Conservation (phyloP, 2,329 filamentous ascomycete genomes). For the Alternaria brassicae region DNA sequence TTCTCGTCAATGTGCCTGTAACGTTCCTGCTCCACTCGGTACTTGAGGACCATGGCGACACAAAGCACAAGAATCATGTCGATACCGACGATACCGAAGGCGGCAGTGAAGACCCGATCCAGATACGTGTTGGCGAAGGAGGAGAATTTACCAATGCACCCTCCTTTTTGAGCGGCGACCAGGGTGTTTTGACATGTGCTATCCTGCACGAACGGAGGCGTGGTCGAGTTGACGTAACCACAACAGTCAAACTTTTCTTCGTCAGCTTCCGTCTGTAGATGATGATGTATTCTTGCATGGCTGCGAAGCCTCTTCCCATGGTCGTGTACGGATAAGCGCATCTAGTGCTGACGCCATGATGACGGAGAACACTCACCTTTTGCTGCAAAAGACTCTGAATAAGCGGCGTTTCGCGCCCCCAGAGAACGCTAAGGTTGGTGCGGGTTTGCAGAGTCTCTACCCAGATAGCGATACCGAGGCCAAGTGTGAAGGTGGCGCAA, state of each 20-base stretch:
- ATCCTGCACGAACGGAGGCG: conserved; percentile 75
- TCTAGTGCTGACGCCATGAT: conserved; percentile 10
- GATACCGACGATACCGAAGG: conserved; percentile 78
- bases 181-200: conserved; percentile 72
- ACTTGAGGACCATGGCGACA: conserved; percentile 78
- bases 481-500: conserved; percentile 69
- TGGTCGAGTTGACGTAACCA: conserved; percentile 76
- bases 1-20: conserved; percentile 86
- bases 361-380: conserved; percentile 59
- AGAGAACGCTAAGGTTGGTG: conserved; percentile 67
- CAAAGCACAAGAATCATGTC: conserved; percentile 73
- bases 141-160: conserved; percentile 72
- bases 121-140: conserved; percentile 74
- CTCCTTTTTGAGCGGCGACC: conserved; percentile 71
- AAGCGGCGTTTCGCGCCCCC: conserved; percentile 62
- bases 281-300: neutral
- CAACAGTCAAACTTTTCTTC: conserved; percentile 75
- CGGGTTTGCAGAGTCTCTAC: conserved; percentile 74
- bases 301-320: neutral
- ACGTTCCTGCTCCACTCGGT: conserved; percentile 78
- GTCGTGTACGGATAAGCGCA: neutral
- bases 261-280: conserved; percentile 27
- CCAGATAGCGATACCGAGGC: conserved; percentile 69
- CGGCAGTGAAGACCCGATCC: conserved; percentile 77
- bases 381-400: conserved; percentile 75